phyloP scores from a whole-genome alignment of 1,139 yeast species.

The Nakaseomyces bracarensis region DNA sequence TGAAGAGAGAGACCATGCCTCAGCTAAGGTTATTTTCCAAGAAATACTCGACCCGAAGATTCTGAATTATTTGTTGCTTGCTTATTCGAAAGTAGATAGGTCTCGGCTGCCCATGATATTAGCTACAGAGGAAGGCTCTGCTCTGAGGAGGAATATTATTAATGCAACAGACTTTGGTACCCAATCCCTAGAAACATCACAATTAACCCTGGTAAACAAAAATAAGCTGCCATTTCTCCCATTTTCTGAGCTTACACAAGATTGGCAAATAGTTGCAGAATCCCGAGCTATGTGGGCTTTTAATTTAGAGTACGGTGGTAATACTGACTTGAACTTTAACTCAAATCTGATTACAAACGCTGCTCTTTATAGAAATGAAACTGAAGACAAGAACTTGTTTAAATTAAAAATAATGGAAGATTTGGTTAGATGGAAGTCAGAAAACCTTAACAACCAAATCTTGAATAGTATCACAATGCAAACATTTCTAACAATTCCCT shows the following conservation, averaged over 20 bases:
- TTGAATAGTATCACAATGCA: conserved; percentile 19
- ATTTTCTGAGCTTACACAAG: conserved; percentile 35
- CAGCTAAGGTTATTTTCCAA: conserved; percentile 16
- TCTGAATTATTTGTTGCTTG: conserved; percentile 46
- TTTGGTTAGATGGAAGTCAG: conserved; percentile 17
- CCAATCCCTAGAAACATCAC: neutral
- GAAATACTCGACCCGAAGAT: conserved; percentile 37
- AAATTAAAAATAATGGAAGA: conserved; percentile 15
- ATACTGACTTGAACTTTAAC: neutral
- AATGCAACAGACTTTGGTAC: conserved; percentile 30
- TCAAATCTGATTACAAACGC: neutral
- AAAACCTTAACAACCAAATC: conserved; percentile 16
- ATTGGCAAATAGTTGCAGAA: conserved; percentile 54
- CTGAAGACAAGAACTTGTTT: conserved; percentile 16
- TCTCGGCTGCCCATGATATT: conserved; percentile 36
- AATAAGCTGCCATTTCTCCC: conserved; percentile 63
- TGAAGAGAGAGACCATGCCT: conserved; percentile 15
- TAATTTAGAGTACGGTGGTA: conserved; percentile 25
- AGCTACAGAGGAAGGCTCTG: conserved; percentile 40
- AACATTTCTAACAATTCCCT: conserved; percentile 25
- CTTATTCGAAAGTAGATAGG: conserved; percentile 43
- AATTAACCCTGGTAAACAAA: conserved; percentile 13
- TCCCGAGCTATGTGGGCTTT: conserved; percentile 65
- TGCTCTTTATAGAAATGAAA: conserved; percentile 7
- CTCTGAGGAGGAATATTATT: conserved; percentile 41